Conservation (phyloP, 176 grass and related monocot genomes). For the Avena sativa region DNA sequence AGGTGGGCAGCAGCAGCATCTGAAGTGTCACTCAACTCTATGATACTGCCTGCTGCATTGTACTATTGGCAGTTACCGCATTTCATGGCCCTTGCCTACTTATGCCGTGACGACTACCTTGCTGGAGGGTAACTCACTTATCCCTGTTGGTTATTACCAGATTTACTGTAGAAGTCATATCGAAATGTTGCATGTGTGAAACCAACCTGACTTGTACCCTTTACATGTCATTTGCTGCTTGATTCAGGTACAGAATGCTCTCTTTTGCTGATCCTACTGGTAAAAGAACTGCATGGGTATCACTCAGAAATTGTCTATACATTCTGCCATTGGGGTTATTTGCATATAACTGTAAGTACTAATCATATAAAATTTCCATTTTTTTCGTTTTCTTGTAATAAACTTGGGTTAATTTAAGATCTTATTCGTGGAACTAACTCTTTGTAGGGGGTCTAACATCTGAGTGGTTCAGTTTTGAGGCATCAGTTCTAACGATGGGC, state of each 20-base stretch:
- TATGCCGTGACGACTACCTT: constrained; percentile 89
- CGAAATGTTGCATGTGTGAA: constrained; percentile 15
- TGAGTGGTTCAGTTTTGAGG: constrained; percentile 89
- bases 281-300: constrained; percentile 85
- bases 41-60: constrained; percentile 89
- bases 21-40: constrained; percentile 77
- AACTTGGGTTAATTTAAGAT: constrained; percentile 15
- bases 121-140: constrained; percentile 81
- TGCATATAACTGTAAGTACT: constrained; percentile 83
- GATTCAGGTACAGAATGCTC: constrained; percentile 71
- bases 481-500: constrained; percentile 73
- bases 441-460: constrained; percentile 85
- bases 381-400: not conserved
- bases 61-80: constrained; percentile 99
- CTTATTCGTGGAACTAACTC: constrained; percentile 20
- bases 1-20: constrained; percentile 91
- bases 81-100: constrained; percentile 97
- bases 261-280: constrained; percentile 86
- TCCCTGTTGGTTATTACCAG: not conserved
- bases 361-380: constrained; percentile 15
- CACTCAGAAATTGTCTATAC: constrained; percentile 94
- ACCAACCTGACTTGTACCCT: constrained; percentile 26
- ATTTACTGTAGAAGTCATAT: constrained; percentile 24
- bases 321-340: constrained; percentile 85
- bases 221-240: constrained; percentile 28